Percentiles rank a stretch among this genome's conserved stretches.
These are phyloP conservation scores for Sugiyamaella chiloensis DNA, from an alignment of 805 yeast genomes.

Conservation along the genomic window DNA sequence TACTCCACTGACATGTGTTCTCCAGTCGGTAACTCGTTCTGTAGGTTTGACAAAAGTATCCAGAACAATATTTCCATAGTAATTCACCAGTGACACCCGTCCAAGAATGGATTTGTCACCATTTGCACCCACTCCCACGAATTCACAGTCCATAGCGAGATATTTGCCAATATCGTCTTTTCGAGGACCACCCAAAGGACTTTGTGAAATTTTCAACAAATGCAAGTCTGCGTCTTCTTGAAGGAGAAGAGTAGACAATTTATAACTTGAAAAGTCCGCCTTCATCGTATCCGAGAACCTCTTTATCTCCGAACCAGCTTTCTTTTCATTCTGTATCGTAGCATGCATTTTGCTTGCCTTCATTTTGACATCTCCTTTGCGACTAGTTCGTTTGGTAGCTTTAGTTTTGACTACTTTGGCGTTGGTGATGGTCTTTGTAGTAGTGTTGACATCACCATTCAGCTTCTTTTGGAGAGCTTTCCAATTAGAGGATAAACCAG, in stretches of 20 bases:
- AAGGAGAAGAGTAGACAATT: not conserved
- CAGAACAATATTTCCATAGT: slow-evolving; percentile 64
- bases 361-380: no score
- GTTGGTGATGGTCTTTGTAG: not conserved
- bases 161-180: slow-evolving; percentile 59
- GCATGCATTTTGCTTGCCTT: not conserved
- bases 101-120: slow-evolving; percentile 71
- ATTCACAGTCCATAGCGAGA: slow-evolving; percentile 87
- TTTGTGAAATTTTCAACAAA: not conserved
- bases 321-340: not conserved
- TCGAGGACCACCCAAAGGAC: not conserved
- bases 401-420: not conserved
- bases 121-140: slow-evolving; percentile 83
- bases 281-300: not conserved
- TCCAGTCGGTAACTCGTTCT: slow-evolving; percentile 80
- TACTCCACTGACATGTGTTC: slow-evolving; percentile 91
- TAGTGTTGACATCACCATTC: not conserved
- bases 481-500: slow-evolving; percentile 1
- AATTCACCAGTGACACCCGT: slow-evolving; percentile 83
- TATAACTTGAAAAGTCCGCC: not conserved
- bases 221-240: not conserved
- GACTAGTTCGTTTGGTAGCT: not conserved
- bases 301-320: not conserved
- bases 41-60: slow-evolving; percentile 76
- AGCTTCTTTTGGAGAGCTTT: not conserved